Evolutionary conservation across 495 filamentous ascomycete genomes (phyloP), one percentile per base, ranked within the genome.

Genomic region (Annulohypoxylon moriforme): DNA sequence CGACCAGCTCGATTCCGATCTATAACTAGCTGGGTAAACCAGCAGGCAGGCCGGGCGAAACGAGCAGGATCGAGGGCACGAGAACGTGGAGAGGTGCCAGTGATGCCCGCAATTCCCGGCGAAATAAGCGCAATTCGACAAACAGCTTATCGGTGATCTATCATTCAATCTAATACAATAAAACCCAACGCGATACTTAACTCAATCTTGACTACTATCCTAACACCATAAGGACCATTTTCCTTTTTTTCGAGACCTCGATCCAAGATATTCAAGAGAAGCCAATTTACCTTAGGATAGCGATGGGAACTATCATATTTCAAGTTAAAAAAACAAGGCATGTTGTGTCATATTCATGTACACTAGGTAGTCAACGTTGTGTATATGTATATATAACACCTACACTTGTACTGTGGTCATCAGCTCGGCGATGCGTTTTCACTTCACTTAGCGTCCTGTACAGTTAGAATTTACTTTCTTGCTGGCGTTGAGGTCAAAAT

Each of bases 11-110:
- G 84, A 16, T 91, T 89, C 72, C 83, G 87, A 25, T 82, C 81
- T 8, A 79, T 91, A 57, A 80, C 79, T 49, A 87, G 84, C 13
- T 91, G 89, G 89, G 88, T 91, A 2, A 81, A 85, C 70, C 85
- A 90, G 66, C 89, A 91, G 69, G 77, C 77, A 27, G 80, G 79
- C 1, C 78, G 83, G 1, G 72, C 82, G 50, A 78, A 69, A 67
- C 72, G 81, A 18, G 78, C 74, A 11, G 75, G 76, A 56, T 75
- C 78, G 40, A 74, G 75, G 11, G 72, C 69, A 16, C 62, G 73
- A 13, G 63, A 73, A 25, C 56, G 68, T 11, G 66, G 59, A 11
- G 63, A 75, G 44, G 71, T 74, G 7, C 76, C 75, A 11, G 70
- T 80, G 6, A 74, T 74, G 62, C 71, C 71, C 5, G 71, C 71